Evolutionary conservation across 139 green algal genomes (phyloP).

Genomic region (Pleodorina starrii): DNA sequence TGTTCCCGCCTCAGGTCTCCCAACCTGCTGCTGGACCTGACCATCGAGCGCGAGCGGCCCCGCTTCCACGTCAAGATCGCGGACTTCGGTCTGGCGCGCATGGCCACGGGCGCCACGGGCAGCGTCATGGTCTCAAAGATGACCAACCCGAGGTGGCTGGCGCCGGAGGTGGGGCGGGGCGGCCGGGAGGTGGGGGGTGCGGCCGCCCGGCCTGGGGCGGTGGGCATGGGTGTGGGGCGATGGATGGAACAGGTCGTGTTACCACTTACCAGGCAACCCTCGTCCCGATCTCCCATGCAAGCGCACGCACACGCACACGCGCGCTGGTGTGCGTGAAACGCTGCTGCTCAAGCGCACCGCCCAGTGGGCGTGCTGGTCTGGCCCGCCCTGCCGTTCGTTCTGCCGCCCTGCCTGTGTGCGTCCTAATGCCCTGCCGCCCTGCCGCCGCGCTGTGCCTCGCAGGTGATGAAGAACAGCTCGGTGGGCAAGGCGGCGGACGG

Average conservation of each 20-base stretch:
- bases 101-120: not conserved
- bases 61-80: slow-evolving; percentile 74
- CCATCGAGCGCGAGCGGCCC: slow-evolving; percentile 64
- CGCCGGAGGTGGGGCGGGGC: slow-evolving; percentile 63
- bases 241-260: too few relatives aligned
- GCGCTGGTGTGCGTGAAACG: too few relatives aligned
- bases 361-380: too few relatives aligned
- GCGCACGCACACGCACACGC: too few relatives aligned
- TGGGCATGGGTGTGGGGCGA: too few relatives aligned
- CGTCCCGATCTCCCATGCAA: too few relatives aligned
- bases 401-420: too few relatives aligned
- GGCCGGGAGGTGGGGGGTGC: not conserved
- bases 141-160: slow-evolving; percentile 77
- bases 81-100: slow-evolving; percentile 61
- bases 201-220: too few relatives aligned
- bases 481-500: slow-evolving; percentile 37
- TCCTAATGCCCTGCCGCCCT: too few relatives aligned
- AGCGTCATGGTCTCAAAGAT: slow-evolving; percentile 58
- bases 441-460: not conserved
- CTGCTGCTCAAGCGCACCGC: too few relatives aligned
- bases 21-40: slow-evolving; percentile 75
- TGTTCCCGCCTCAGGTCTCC: slow-evolving; percentile 63
- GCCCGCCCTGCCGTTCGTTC: too few relatives aligned
- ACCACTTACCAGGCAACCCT: too few relatives aligned
- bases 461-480: slow-evolving; percentile 31